Base-by-base conservation (phyloP, 192 early-diverging fungal genomes). In the Coemansia sp. region DNA sequence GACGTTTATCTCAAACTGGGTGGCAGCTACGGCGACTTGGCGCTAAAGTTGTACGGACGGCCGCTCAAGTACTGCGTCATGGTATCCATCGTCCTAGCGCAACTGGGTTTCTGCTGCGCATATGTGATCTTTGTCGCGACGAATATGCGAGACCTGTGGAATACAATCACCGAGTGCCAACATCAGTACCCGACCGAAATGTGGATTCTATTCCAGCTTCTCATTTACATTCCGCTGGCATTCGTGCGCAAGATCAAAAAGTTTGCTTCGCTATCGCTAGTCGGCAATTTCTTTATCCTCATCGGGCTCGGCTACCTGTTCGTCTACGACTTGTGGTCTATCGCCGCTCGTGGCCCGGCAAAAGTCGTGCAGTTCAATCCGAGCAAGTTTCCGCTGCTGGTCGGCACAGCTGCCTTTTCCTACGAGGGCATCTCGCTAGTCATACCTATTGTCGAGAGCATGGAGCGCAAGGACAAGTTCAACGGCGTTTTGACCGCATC, bases 281-380 rank as follows among this genome's bases (percentile, higher is more conserved):
- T 98, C 50, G 96, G 94, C 25, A 95, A 97, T 80, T 83, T 93
- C 5, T 98, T 98, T 70, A 97, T 98, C 67, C 84, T 97, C 60
- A 48, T 93, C 55, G 96, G 96, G 1, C 82, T 98, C 19, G 80
- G 86, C 5, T 97, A 95, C 76, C 78, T 98, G 63, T 90, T 96
- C 69, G 86, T 89, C 65, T 91, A 89, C 69, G 93, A 96, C 73
- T 69, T 97, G 63, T 86, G 81, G 67, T 84, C 84, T 4, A 75
- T 98, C 29, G 63, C 85, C 41, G 87, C 80, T 12, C 62, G 75
- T 15, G 95, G 95, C 4, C 74, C 75, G 0, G 66, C 90, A 31
- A 89, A 89, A 8, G 86, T 94, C 38, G 85, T 97, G 15, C 80
- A 86, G 59, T 89, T 98, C 73, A 98, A 98, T 79, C 71, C 84